Evolutionary conservation across 345 rosid species (phyloP).

Genomic region (Xanthoceras sorbifolium): DNA sequence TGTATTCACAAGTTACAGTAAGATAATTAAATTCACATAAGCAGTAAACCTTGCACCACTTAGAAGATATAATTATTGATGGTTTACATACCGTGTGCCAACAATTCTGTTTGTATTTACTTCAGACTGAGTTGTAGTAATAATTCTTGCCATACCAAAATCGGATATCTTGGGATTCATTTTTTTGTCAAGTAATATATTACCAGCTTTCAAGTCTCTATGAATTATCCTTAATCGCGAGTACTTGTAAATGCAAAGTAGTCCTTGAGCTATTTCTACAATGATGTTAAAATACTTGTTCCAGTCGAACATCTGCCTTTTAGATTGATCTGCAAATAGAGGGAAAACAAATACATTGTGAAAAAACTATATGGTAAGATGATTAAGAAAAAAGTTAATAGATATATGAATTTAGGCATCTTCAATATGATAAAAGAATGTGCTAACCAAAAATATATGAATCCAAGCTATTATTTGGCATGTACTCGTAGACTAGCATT

Average conservation of each 20-base stretch:
- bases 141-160: constrained; percentile 28
- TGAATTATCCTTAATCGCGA: background rate
- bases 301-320: background rate
- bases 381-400: background rate
- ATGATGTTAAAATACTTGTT: background rate
- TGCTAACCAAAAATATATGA: constrained; percentile 19
- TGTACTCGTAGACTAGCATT: constrained; percentile 15
- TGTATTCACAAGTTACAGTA: background rate
- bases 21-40: background rate
- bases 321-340: background rate
- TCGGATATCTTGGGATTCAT: constrained; percentile 25
- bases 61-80: background rate
- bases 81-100: constrained; percentile 12
- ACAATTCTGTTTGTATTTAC: constrained; percentile 1
- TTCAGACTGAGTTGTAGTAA: constrained; percentile 1
- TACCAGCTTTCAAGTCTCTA: constrained; percentile 26
- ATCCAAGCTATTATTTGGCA: background rate
- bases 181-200: constrained; percentile 20
- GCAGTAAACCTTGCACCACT: too few relatives aligned
- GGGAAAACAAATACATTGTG: background rate
- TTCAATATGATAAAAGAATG: background rate
- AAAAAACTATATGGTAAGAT: background rate
- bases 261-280: background rate
- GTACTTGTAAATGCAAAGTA: background rate
- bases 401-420: too few relatives aligned